Evolutionary conservation across 2,329 filamentous ascomycete genomes (phyloP), one percentile per base, ranked within the genome.

Genomic region (Neonectria magnoliae): DNA sequence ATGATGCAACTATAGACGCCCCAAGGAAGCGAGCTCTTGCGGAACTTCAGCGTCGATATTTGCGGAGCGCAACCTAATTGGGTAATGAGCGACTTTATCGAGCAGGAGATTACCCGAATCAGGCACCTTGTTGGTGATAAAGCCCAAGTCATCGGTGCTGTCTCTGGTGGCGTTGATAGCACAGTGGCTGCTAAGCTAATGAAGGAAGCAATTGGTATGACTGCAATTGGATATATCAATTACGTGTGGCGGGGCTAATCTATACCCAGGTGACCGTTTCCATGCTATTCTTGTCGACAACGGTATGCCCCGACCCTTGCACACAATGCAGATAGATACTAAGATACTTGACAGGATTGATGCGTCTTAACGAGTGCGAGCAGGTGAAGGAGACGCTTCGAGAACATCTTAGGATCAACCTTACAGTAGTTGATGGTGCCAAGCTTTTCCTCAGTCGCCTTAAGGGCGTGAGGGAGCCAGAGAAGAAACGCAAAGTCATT

Each of bases 401-500:
- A 2, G 79, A 94, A 74, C 90, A 96, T 70, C 87, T 98, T 1
- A 93, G 93, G 1, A 97, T 98, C 79, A 96, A 97, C 79, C 84
- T 98, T 3, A 97, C 93, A 0, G 91, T 98, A 29, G 88, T 97
- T 2, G 92, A 98, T 76, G 94, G 89, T 0, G 86, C 87, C 10
- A 85, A 97, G 65, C 82, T 87, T 27, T 98, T 98, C 84, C 83
- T 98, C n/a, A 81, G 82, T 31, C 85, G 89, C 25, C 88, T 98
- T 1, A 87, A 88, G 69, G 95, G 93, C 18, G 88, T 97, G 27
- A 83, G 81, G 0, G 93, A 90, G 31, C 94, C 95, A 0, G 94
- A 98, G 81, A 87, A 87, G 76, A 98, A 97, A 85, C 87, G 94
- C 60, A 97, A 97, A 82, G 90, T 98, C 73, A 98, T 98, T 66